phyloP scores from a whole-genome alignment of 192 early-diverging fungal species.

The Backusella morwellensis region DNA sequence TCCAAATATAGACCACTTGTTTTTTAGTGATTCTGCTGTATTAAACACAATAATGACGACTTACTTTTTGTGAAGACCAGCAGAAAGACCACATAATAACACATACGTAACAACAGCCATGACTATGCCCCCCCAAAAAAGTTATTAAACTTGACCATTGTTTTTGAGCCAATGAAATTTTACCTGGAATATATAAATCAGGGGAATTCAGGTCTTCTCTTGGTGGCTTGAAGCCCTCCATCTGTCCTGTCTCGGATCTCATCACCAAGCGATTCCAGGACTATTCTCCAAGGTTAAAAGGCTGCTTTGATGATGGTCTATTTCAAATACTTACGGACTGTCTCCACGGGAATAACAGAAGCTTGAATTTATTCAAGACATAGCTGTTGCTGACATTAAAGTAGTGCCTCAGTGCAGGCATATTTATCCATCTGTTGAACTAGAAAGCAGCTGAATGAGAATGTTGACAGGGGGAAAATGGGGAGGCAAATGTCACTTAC shows the following conservation, averaged over 20 bases:
- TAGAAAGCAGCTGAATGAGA: constrained; percentile 19
- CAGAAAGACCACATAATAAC: constrained; percentile 65
- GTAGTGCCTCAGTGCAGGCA: constrained; percentile 84
- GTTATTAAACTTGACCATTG: too few relatives aligned
- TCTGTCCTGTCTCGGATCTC: constrained; percentile 76
- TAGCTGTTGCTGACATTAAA: constrained; percentile 96
- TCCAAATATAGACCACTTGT: neutral
- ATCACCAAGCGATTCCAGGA: constrained; percentile 75
- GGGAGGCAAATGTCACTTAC: constrained; percentile 42
- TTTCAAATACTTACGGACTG: constrained; percentile 57
- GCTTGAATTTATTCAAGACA: constrained; percentile 81
- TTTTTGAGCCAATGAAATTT: neutral
- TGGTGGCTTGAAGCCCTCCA: constrained; percentile 78
- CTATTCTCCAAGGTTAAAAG: constrained; percentile 24
- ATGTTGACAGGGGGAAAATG: too few relatives aligned
- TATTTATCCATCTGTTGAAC: constrained; percentile 83
- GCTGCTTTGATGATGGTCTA: neutral
- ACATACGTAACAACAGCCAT: constrained; percentile 95
- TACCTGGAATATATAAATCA: constrained; percentile 92
- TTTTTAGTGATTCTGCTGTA: neutral
- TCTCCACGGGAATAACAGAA: constrained; percentile 92
- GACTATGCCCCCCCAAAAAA: constrained; percentile 25
- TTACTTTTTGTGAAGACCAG: constrained; percentile 56
- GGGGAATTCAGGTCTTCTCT: constrained; percentile 93
- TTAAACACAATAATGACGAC: constrained; percentile 23